Conservation (phyloP, 306 rosid species). For the Rubus parviflorus region DNA sequence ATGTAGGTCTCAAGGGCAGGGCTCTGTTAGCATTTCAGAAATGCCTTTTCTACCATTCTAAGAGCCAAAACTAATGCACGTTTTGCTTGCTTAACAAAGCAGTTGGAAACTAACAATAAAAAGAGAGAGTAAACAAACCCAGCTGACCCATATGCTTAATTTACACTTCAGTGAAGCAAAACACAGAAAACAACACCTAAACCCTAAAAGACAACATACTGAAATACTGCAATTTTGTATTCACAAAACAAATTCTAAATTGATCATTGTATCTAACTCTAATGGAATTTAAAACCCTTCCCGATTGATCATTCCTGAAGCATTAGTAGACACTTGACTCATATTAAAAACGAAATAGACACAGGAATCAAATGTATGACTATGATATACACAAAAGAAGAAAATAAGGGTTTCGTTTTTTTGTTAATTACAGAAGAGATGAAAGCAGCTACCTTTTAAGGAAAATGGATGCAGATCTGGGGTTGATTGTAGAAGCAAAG, state of each 20-base stretch:
- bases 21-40: background rate
- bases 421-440: background rate
- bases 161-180: background rate
- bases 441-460: background rate
- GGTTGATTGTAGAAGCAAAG: background rate
- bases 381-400: background rate
- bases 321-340: background rate
- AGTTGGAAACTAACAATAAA: background rate
- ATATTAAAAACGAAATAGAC: background rate
- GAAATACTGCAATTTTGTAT: background rate
- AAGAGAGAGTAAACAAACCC: too few relatives aligned
- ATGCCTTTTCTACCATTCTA: background rate
- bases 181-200: background rate
- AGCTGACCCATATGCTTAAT: background rate
- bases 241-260: background rate
- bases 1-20: background rate
- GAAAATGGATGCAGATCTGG: slow-evolving; percentile 1
- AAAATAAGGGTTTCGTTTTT: background rate
- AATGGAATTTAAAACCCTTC: background rate
- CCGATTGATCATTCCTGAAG: background rate
- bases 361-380: background rate
- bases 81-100: background rate
- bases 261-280: background rate
- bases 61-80: background rate
- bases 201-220: background rate